Percentiles rank a stretch among this genome's conserved stretches.
Conservation (phyloP, 768 basidiomycete species). For the Pluteus cervinus region DNA sequence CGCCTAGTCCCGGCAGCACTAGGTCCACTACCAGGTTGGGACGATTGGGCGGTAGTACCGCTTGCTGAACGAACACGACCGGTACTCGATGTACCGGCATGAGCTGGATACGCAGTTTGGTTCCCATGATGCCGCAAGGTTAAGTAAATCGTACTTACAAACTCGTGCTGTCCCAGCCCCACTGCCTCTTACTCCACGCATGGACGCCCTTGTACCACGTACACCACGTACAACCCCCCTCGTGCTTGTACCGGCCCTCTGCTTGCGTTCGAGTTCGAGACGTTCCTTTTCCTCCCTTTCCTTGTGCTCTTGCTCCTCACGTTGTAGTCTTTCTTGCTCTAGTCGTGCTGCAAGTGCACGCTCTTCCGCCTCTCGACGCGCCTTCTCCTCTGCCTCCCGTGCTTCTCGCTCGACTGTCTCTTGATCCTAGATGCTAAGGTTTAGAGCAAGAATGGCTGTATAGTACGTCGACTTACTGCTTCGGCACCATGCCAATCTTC, state of each 20-base stretch:
- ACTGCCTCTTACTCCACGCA: constrained; percentile 46
- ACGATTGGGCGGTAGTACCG: too few relatives aligned
- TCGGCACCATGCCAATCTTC: constrained; percentile 74
- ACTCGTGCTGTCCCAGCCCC: constrained; percentile 19
- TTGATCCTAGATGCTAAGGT: constrained; percentile 47
- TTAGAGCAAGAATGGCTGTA: neutral
- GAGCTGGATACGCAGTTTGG: too few relatives aligned
- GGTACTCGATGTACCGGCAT: too few relatives aligned
- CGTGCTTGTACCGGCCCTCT: constrained; percentile 27
- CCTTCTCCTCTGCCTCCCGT: constrained; percentile 34
- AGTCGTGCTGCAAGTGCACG: constrained; percentile 25
- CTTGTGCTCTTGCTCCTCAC: constrained; percentile 40
- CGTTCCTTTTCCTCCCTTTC: constrained; percentile 39
- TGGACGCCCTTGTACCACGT: constrained; percentile 63
- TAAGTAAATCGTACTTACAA: constrained; percentile 21
- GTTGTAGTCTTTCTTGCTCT: constrained; percentile 41
- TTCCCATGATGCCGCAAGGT: neutral
- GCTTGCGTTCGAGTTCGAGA: constrained; percentile 40
- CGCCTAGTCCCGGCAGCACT: too few relatives aligned
- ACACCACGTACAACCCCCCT: constrained; percentile 66
- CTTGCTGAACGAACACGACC: too few relatives aligned
- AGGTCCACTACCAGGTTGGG: too few relatives aligned
- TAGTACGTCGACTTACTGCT: constrained; percentile 37
- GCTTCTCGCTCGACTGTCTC: constrained; percentile 42
- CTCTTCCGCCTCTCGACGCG: constrained; percentile 41